These are phyloP conservation scores for Botrytis medusae DNA, from an alignment of 2,329 filamentous ascomycete genomes.

Conservation along the genomic window DNA sequence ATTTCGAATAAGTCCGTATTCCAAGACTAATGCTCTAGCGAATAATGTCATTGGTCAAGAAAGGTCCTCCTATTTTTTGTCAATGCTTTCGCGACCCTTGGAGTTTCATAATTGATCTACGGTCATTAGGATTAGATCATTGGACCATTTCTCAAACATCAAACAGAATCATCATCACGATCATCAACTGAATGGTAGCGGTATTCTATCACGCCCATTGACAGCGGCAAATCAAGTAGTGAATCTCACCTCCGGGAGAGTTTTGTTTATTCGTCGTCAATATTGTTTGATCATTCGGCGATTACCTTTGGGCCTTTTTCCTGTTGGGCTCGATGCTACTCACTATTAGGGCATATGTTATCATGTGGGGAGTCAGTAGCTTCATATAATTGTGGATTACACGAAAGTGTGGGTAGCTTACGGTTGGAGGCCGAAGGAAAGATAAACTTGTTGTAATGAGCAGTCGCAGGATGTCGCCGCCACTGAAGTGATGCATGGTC, in stretches of 20 bases:
- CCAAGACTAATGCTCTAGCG: background rate
- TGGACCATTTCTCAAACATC: constrained; percentile 17
- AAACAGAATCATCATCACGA: constrained; percentile 11
- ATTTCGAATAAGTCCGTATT: background rate
- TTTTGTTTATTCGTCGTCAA: background rate
- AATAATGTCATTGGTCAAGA: constrained; percentile 8
- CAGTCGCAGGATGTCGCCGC: constrained; percentile 19
- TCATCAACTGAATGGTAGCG: constrained; percentile 7
- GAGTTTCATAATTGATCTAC: constrained; percentile 19
- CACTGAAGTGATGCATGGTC: constrained; percentile 12
- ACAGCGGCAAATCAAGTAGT: constrained; percentile 4
- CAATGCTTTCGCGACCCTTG: constrained; percentile 9
- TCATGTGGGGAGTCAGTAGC: background rate
- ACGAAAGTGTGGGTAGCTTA: background rate
- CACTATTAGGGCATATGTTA: background rate
- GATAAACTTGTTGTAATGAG: background rate
- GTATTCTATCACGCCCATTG: background rate
- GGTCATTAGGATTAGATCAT: constrained; percentile 18
- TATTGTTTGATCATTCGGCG: background rate
- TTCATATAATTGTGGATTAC: constrained; percentile 9
- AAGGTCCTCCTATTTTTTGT: background rate
- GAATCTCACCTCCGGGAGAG: background rate
- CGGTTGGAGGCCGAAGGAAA: background rate
- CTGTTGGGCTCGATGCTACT: constrained; percentile 7
- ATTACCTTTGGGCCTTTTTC: constrained; percentile 5